Percentiles rank a stretch among this genome's conserved stretches.
Evolutionary conservation across 441 rosid species (phyloP).

Genomic region (Pelargonium australe): DNA sequence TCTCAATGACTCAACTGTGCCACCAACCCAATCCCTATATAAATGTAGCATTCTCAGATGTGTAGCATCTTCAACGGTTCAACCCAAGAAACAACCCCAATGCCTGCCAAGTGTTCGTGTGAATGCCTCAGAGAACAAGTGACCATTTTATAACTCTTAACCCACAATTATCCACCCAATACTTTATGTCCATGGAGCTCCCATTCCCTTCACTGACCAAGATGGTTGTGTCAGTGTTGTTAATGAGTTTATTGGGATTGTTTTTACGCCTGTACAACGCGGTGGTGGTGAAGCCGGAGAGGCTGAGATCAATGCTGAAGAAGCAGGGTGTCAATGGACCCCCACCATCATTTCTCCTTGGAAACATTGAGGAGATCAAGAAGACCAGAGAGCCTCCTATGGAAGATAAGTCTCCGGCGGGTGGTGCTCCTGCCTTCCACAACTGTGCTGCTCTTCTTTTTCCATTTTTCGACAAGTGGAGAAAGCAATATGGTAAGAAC

Average conservation of each 20-base stretch:
- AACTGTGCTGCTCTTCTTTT: conserved; percentile 33
- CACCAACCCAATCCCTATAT: too few relatives aligned
- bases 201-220: background rate
- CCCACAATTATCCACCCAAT: background rate
- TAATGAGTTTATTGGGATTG: background rate
- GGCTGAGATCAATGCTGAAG: conserved; percentile 9
- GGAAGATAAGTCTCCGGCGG: background rate
- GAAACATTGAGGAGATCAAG: conserved; percentile 15
- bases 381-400: background rate
- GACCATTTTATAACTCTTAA: too few relatives aligned
- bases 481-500: conserved; percentile 29
- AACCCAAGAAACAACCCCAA: too few relatives aligned
- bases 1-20: too few relatives aligned
- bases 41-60: too few relatives aligned
- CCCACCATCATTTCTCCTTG: conserved; percentile 15
- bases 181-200: background rate
- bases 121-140: too few relatives aligned
- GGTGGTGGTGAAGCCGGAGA: conserved; percentile 9
- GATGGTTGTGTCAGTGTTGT: background rate
- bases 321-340: conserved; percentile 21
- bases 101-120: too few relatives aligned
- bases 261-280: background rate
- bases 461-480: conserved; percentile 43
- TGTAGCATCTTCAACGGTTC: too few relatives aligned
- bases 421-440: conserved; percentile 21